Base-by-base conservation (phyloP, 139 green algal genomes). In the Chlamydomonas incerta region DNA sequence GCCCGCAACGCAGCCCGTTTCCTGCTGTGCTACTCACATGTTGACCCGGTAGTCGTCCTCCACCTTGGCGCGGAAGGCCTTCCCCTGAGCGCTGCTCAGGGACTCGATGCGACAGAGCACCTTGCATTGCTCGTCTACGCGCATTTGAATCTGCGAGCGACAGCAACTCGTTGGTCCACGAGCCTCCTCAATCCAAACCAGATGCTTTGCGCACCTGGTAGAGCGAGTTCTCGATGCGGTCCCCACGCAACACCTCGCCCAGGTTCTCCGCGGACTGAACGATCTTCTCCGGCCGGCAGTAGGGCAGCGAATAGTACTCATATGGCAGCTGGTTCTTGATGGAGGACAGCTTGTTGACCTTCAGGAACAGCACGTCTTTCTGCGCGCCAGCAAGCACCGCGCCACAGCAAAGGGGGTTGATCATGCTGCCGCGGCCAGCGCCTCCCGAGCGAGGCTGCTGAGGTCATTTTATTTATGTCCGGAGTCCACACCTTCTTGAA, bases 261-360 rank as follows among this genome's bases (percentile, higher is more conserved):
- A 99, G 89, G 90, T 99, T 99, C 80, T 99, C 98, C 20, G 97
- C 95, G 62, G 89, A 96, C 68, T 93, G 94, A 66, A 97, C 88
- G 71, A 99, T 96, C 70, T 96, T 94, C 46, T 98, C 91, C 20
- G 98, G 98, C 50, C 92, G 90, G 89, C 98, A 99, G 91, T 99
- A 99, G 15, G 97, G 97, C 71, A 99, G 91, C 2, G 91, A 95
- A 90, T 99, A 99, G 89, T 99, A 99, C 82, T 99, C 96, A 81
- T 98, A 99, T 0, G 98, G 98, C 60, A 99, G 90, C 90, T 98
- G 85, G 46, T 87, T 98, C 90, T 96, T 99, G 37, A 95, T 96
- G 2, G 93, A 98, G 24, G 92, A 96, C 46, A 99, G 85, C 88
- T 99, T 99, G 93, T 99, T 99, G 28, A 99, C 92, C 77, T 99